Evolutionary conservation across 176 grass and related monocot species (phyloP), one percentile per base, ranked within the genome.

Genomic region (Olyra latifolia): DNA sequence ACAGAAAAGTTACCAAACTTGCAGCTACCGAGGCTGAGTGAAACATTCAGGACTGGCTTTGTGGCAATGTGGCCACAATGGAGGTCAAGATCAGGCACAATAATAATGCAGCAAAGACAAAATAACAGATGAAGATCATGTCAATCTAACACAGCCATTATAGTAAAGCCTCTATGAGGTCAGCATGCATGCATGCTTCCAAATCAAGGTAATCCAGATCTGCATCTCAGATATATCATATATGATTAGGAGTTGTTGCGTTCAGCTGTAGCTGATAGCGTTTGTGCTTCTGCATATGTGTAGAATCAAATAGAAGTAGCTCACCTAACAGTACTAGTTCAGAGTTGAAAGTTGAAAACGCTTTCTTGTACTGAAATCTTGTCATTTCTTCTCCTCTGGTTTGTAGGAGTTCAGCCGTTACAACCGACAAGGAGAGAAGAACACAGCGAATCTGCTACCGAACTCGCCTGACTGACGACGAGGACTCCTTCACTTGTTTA

Each of bases 111-210:
- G 20, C 7, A 3, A 46, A 20, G 42, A 67, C 20, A 41, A 55
- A 58, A 62, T 11, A 44, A 60, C 25, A 23, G 15, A 38, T 40
- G 8, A 69, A 69, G 25, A 57, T 59, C 71, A 76, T 42, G 46
- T 25, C 9, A 52, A 74, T 45, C 17, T 66, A 25, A 65, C 43
- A 52, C 13, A 3, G 5, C 42, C 4, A 69, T 71, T 46, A 60
- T 45, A 16, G 10, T 32, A 71, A 71, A 81, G 24, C 0, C 0
- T 12, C 1, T 14, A n/a, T 52, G 54, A 62, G 45, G 54, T 72
- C 80, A 81, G 40, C 55, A 62, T 62, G 6, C 41, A 1, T 72
- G 29, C 40, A 24, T 82, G 30, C 80, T 82, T 83, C 47, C 40
- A 45, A 76, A 75, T 75, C 35, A 57, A 76, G 61, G 32, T 69